Evolutionary conservation across 345 rosid species (phyloP).

Genomic region (Lepidium africanum): DNA sequence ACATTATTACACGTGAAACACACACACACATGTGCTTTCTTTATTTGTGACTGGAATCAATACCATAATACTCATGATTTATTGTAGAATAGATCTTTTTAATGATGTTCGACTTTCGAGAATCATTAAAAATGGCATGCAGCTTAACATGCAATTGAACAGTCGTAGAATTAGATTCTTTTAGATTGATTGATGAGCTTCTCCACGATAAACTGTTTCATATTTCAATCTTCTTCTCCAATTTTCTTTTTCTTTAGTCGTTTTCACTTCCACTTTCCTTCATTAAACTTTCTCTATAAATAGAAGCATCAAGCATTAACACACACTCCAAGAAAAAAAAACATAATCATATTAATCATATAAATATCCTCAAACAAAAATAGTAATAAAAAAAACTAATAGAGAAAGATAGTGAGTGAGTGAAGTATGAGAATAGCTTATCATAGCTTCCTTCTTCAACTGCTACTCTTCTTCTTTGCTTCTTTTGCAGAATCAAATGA

Average conservation of each 20-base stretch:
- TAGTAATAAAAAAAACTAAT: neutral
- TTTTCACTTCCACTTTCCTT: neutral
- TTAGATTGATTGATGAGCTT: slow-evolving; percentile 15
- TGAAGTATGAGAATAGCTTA: neutral
- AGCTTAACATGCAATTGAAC: neutral
- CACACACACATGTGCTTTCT: neutral
- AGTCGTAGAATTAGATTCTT: slow-evolving; percentile 8
- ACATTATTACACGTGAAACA: neutral
- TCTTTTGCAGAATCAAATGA: neutral
- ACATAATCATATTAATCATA: neutral
- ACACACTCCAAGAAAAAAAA: neutral
- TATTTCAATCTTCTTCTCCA: slow-evolving; percentile 6
- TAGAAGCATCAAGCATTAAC: neutral
- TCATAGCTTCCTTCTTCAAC: slow-evolving; percentile 5
- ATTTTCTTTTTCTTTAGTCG: neutral
- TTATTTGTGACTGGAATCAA: neutral
- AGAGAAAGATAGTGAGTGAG: neutral
- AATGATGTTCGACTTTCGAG: neutral
- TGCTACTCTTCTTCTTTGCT: neutral
- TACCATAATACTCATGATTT: neutral
- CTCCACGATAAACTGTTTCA: slow-evolving; percentile 3
- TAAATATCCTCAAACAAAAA: neutral
- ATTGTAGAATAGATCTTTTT: neutral
- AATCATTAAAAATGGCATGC: neutral
- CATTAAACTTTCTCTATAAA: slow-evolving; percentile 1